Evolutionary conservation across 495 filamentous ascomycete genomes (phyloP).

Genomic region (Podospora conica): DNA sequence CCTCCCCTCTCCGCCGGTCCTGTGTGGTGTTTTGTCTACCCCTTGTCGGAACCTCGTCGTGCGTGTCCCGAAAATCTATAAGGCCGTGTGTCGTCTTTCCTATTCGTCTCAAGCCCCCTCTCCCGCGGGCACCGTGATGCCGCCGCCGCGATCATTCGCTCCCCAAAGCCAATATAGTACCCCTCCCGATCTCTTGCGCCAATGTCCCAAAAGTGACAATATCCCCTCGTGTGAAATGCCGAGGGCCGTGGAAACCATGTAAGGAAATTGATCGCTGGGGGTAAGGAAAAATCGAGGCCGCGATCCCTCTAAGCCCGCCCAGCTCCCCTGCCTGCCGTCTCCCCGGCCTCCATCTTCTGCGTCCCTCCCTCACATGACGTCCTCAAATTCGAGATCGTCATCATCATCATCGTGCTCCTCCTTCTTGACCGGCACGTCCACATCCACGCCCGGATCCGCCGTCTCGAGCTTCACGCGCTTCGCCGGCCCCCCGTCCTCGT

Average conservation of each 20-base stretch:
- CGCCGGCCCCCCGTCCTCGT: conserved; percentile 38
- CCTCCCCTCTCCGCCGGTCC: background rate
- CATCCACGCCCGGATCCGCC: conserved; percentile 36
- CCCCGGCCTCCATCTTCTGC: background rate
- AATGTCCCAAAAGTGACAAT: background rate
- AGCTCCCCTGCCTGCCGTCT: background rate
- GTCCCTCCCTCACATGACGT: conserved; percentile 38
- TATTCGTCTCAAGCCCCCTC: background rate
- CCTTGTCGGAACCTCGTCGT: background rate
- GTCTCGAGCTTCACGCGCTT: conserved; percentile 53
- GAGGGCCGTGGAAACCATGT: background rate
- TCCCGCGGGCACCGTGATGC: background rate
- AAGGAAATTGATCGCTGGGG: background rate
- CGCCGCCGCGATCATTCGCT: background rate
- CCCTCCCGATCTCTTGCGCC: background rate
- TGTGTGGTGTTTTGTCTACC: background rate
- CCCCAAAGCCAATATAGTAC: background rate
- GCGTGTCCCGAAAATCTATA: background rate
- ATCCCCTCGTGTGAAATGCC: background rate
- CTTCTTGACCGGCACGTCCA: conserved; percentile 48
- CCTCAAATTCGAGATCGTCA: conserved; percentile 61
- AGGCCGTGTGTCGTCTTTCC: background rate
- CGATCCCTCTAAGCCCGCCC: background rate
- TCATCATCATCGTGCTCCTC: conserved; percentile 45
- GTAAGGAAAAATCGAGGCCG: background rate